Base-by-base conservation (phyloP, 768 basidiomycete species). In the Leccinellum rugosiceps region DNA sequence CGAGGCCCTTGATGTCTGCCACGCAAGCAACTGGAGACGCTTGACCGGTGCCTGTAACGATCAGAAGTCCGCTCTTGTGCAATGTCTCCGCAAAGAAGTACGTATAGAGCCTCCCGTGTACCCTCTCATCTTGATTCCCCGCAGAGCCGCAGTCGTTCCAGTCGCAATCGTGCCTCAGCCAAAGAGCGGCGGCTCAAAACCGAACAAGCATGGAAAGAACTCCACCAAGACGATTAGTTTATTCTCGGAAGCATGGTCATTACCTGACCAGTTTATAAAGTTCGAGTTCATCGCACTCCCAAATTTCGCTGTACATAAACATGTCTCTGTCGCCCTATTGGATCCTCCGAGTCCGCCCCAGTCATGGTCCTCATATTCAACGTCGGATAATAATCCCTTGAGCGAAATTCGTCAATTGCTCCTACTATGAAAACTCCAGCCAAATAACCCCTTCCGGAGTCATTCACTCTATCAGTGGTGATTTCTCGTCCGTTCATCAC, bases 81-180 rank as follows among this genome's bases (percentile, higher is more conserved):
- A 76, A 53, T 92, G 90, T 74, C 75, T 92, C 55, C 81, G 83
- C 58, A 76, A 80, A 67, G 90, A 90, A 81, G 90, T 90, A 68
- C 58, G 75, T 55, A 19, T 41, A 50, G 26, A 50, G 21, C n/a
- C 15, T 13, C 32, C 25, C 13, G 13, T 47, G 13, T 23, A 28
- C 25, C 46, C 6, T 15, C 52, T 28, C 32, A 56, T 55, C 44
- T 48, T 52, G 52, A 59, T 50, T 14, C 41, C 43, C n/a, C 41
- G n/a, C 15, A 90, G 88, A 81, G 86, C 49, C 60, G 84, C 10
- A 77, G 79, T 31, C 83, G 87, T 50, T 81, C 86, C 3, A 66
- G 78, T 34, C 73, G 72, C 41, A 91, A 91, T 66, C 78, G 87
- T 52, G 80, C 82, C 59, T 66, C 69, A 6, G 83, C 89, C 9